These are phyloP conservation scores for Epichloe festucae DNA, from an alignment of 2,329 filamentous ascomycete genomes.

Conservation along the genomic window DNA sequence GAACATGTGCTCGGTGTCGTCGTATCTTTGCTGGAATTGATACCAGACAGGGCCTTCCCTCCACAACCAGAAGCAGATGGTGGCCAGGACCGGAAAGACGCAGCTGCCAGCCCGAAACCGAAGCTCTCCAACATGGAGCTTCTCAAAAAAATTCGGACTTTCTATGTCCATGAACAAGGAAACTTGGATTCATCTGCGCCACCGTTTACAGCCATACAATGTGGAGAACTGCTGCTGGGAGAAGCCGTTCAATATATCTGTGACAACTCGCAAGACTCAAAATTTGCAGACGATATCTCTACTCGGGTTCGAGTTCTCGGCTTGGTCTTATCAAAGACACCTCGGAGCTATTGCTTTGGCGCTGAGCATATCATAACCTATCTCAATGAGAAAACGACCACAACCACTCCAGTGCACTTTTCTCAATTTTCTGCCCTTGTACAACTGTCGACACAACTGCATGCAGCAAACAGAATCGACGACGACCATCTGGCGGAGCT, in stretches of 20 bases:
- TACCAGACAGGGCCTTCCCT: slow-evolving; percentile 51
- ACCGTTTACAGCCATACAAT: slow-evolving; percentile 42
- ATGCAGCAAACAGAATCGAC: slow-evolving; percentile 38
- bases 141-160: slow-evolving; percentile 48
- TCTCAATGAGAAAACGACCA: slow-evolving; percentile 34
- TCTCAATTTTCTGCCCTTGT: slow-evolving; percentile 44
- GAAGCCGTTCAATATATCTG: slow-evolving; percentile 42
- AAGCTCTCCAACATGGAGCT: slow-evolving; percentile 31
- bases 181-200: slow-evolving; percentile 49
- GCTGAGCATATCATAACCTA: slow-evolving; percentile 35
- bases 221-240: slow-evolving; percentile 50
- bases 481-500: slow-evolving; percentile 44
- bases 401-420: slow-evolving; percentile 31
- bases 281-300: slow-evolving; percentile 35
- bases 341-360: slow-evolving; percentile 30
- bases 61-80: slow-evolving; percentile 11
- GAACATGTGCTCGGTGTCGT: slow-evolving; percentile 34
- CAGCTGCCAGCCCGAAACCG: slow-evolving; percentile 5
- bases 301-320: slow-evolving; percentile 47
- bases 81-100: background rate
- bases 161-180: slow-evolving; percentile 59
- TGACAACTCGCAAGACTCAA: slow-evolving; percentile 29
- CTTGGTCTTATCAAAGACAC: slow-evolving; percentile 40
- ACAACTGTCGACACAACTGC: slow-evolving; percentile 44
- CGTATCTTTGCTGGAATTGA: slow-evolving; percentile 45